A percentile compares a stretch with the other conserved stretches of the same genome.
Conservation (phyloP, 192 early-diverging fungal species). For the Mycoemilia scoparia region DNA sequence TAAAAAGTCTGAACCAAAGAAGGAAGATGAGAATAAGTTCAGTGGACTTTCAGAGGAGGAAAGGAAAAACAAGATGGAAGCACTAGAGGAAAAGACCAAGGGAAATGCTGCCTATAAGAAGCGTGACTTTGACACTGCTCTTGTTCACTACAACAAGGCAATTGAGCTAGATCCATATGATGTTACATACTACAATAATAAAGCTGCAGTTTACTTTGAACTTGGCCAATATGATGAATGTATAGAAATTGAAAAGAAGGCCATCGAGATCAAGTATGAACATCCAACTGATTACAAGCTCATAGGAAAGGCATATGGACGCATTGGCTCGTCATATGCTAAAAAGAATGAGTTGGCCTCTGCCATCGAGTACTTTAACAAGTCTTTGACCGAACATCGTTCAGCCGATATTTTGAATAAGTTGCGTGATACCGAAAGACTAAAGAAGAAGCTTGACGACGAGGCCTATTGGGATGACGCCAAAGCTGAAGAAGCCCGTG, state of each 20-base stretch:
- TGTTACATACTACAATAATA: slow-evolving; percentile 88
- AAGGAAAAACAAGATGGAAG: slow-evolving; percentile 47
- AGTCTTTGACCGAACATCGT: slow-evolving; percentile 90
- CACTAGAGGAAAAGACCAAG: slow-evolving; percentile 57
- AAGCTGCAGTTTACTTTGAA: slow-evolving; percentile 90
- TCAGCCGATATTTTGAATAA: slow-evolving; percentile 79
- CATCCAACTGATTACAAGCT: slow-evolving; percentile 84
- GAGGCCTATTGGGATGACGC: slow-evolving; percentile 68
- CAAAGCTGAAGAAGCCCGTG: slow-evolving; percentile 78
- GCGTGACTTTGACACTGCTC: slow-evolving; percentile 71
- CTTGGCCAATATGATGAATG: slow-evolving; percentile 81
- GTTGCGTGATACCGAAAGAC: slow-evolving; percentile 72
- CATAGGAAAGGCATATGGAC: slow-evolving; percentile 82
- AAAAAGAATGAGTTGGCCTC: slow-evolving; percentile 61
- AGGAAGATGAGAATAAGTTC: slow-evolving; percentile 21
- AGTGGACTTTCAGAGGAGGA: slow-evolving; percentile 36
- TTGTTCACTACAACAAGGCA: slow-evolving; percentile 79
- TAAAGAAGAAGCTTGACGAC: slow-evolving; percentile 58
- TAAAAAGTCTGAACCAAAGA: slow-evolving; percentile 11
- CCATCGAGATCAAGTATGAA: slow-evolving; percentile 82
- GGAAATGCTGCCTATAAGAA: slow-evolving; percentile 89
- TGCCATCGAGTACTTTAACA: slow-evolving; percentile 82
- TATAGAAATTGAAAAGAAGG: slow-evolving; percentile 80
- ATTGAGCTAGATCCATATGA: slow-evolving; percentile 79
- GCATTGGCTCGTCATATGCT: slow-evolving; percentile 76